Evolutionary conservation across 2,329 filamentous ascomycete species (phyloP).

Genomic region (Calonectria multiphialidica): DNA sequence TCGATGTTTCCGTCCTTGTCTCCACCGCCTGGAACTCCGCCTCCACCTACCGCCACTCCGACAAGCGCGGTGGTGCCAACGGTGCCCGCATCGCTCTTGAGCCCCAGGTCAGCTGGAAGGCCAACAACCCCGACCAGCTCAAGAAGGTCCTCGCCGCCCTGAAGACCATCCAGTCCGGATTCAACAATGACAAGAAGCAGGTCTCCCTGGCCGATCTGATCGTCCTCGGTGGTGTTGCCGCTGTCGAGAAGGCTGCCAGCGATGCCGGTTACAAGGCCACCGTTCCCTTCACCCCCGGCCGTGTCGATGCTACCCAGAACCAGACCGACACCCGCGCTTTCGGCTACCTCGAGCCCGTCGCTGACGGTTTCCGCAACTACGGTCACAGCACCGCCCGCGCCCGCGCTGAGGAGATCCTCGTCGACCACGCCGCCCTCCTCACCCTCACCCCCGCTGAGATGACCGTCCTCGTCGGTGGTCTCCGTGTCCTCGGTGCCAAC

Average conservation of each 20-base stretch:
- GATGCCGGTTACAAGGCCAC: constrained; percentile 57
- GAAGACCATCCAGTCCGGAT: constrained; percentile 74
- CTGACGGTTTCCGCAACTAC: constrained; percentile 87
- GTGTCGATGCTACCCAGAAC: constrained; percentile 77
- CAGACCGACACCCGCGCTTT: constrained; percentile 78
- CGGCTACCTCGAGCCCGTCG: constrained; percentile 73
- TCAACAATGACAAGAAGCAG: constrained; percentile 78
- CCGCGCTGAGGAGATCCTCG: constrained; percentile 75
- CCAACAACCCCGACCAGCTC: constrained; percentile 79
- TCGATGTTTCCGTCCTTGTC: constrained; percentile 72
- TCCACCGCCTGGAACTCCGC: constrained; percentile 77
- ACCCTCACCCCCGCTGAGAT: constrained; percentile 79
- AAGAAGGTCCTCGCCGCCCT: constrained; percentile 71
- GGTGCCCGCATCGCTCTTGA: constrained; percentile 81
- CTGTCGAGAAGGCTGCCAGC: constrained; percentile 77
- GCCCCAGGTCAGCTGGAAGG: constrained; percentile 78
- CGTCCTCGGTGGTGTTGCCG: constrained; percentile 78
- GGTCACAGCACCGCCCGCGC: constrained; percentile 72
- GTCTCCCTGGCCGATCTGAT: constrained; percentile 85
- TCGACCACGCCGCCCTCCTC: constrained; percentile 79
- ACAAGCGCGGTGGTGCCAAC: constrained; percentile 88
- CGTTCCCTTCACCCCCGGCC: constrained; percentile 81
- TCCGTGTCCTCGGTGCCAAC: constrained; percentile 78
- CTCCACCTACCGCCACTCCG: constrained; percentile 78
- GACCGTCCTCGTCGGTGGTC: constrained; percentile 77